Evolutionary conservation across 192 early-diverging fungal species (phyloP).

Genomic region (Coemansia sp.): DNA sequence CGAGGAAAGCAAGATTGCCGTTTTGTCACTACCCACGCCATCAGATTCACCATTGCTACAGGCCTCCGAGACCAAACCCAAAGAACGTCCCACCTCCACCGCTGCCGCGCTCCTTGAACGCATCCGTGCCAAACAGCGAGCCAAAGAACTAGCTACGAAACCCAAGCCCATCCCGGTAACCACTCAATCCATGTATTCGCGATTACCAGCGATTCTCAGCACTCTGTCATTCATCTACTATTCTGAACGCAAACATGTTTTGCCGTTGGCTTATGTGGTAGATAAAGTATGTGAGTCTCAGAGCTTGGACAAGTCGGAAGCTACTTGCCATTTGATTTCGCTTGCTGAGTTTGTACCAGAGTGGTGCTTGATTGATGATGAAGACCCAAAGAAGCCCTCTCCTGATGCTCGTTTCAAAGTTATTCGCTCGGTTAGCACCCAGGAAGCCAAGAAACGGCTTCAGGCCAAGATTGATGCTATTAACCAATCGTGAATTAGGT

Average conservation of each 20-base stretch:
- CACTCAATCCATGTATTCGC: constrained; percentile 38
- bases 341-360: constrained; percentile 39
- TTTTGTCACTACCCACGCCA: constrained; percentile 20
- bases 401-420: constrained; percentile 27
- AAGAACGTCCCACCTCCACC: constrained; percentile 5
- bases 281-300: constrained; percentile 45
- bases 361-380: constrained; percentile 35
- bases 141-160: constrained; percentile 16
- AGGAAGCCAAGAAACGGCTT: constrained; percentile 30
- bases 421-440: constrained; percentile 27
- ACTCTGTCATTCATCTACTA: constrained; percentile 52
- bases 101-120: constrained; percentile 45
- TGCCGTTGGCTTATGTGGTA: constrained; percentile 33
- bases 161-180: constrained; percentile 1
- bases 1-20: background rate
- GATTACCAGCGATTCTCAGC: constrained; percentile 41
- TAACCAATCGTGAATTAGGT: background rate
- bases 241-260: constrained; percentile 28
- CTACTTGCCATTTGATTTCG: constrained; percentile 16
- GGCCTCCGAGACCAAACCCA: constrained; percentile 1
- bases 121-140: constrained; percentile 51
- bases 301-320: constrained; percentile 27
- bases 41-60: constrained; percentile 26
- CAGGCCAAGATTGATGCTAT: constrained; percentile 15
- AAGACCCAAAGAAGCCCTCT: constrained; percentile 6